These are phyloP conservation scores for Nitzschia putrida DNA, from an alignment of 108 stramenopile species.

Conservation along the genomic window DNA sequence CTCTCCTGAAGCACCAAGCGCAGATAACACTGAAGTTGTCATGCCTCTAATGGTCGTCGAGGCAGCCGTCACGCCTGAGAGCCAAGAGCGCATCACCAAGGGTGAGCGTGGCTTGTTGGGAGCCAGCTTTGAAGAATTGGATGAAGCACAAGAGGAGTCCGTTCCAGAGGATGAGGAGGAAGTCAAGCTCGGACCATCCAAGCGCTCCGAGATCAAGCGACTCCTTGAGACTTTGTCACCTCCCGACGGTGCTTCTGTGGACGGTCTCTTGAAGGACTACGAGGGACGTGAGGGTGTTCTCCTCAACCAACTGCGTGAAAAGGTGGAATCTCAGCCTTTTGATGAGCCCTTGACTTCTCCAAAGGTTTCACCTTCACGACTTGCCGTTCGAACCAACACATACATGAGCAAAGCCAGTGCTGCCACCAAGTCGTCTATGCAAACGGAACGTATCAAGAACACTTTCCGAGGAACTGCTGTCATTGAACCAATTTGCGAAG, in stretches of 20 bases:
- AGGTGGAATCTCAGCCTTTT: constrained; percentile 35
- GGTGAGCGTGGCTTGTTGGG: constrained; percentile 19
- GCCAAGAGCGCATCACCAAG: constrained; percentile 19
- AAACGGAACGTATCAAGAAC: constrained; percentile 44
- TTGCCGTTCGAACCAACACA: constrained; percentile 22
- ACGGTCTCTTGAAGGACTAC: constrained; percentile 25
- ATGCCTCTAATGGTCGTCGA: constrained; percentile 3
- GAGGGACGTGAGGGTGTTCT: constrained; percentile 38
- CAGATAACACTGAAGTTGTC: background rate
- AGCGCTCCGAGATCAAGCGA: constrained; percentile 18
- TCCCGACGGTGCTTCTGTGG: constrained; percentile 16
- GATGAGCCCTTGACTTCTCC: constrained; percentile 31
- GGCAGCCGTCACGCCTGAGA: constrained; percentile 4
- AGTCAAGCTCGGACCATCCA: background rate
- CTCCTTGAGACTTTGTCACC: constrained; percentile 28
- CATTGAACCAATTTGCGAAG: constrained; percentile 30
- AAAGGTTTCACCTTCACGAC: constrained; percentile 10
- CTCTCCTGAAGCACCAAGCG: background rate
- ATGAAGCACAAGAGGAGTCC: background rate
- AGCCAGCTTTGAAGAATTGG: constrained; percentile 8
- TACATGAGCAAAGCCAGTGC: constrained; percentile 34
- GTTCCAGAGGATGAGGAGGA: background rate
- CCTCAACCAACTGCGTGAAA: constrained; percentile 22
- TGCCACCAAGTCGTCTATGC: constrained; percentile 20
- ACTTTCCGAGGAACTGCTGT: constrained; percentile 6